Evolutionary conservation across 306 rosid genomes (phyloP), one percentile per base, ranked within the genome.

Genomic region (Quercus rubra): DNA sequence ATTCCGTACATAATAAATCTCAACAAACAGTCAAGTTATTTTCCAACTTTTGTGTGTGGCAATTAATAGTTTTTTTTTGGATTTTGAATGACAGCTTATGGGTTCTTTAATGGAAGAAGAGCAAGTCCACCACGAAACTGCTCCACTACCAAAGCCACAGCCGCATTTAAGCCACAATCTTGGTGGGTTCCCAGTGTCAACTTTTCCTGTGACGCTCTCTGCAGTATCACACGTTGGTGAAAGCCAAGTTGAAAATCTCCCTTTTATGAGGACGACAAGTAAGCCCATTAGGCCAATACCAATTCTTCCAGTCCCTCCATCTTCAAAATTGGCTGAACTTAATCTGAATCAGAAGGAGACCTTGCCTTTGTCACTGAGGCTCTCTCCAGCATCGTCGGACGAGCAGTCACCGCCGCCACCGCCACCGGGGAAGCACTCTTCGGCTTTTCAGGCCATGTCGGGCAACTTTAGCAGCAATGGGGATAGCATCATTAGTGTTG

Each of bases 401-500:
- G 90, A 86, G n/a, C 82, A 72, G 67, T 83, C 96, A 0, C 51
- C 90, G 71, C 62, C 81, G 0, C 20, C 43, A 63, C 62, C 80
- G 0, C 20, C 43, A n/a, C 74, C 63, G 43, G 59, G 84, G 77
- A 71, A 74, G 63, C 94, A 87, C 19, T 31, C 93, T 6, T 80
- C 95, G 1, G 54, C 88, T 76, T 92, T 91, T 69, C 90, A 87
- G 80, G 61, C 82, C 49, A 84, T 90, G 85, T 73, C 97, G 3
- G 89, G 86, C 6, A 84, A 84, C 71, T 88, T 83, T 74, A 58
- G 73, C 54, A 71, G 80, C 13, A 83, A 89, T 51, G 94, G 93
- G 14, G 97, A 94, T 75, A 82, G 87, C 70, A 90, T 92, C 62
- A 90, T 94, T 11, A 91, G 90, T 55, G 98, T 94, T 80, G 97